Evolutionary conservation across 2,329 filamentous ascomycete genomes (phyloP).

Genomic region (Diaporthe eres): DNA sequence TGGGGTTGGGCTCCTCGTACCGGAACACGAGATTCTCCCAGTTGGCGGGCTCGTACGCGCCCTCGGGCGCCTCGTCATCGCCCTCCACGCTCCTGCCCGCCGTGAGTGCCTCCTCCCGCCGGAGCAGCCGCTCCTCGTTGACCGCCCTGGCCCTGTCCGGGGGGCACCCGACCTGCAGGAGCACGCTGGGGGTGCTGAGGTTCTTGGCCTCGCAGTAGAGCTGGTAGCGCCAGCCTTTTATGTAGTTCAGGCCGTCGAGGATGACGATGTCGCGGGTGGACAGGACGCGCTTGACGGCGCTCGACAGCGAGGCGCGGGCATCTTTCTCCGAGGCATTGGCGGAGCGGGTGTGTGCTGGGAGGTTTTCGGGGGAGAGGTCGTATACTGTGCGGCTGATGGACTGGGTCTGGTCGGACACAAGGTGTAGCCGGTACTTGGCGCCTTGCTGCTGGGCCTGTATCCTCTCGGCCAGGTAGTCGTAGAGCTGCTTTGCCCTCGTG

Average conservation of each 20-base stretch:
- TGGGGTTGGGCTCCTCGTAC: conserved; percentile 89
- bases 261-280: conserved; percentile 82
- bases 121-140: conserved; percentile 71
- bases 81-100: conserved; percentile 47
- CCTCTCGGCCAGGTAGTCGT: conserved; percentile 73
- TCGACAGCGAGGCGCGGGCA: conserved; percentile 81
- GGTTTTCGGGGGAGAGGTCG: conserved; percentile 67
- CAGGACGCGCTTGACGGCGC: conserved; percentile 82
- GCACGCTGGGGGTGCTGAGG: conserved; percentile 79
- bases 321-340: conserved; percentile 86
- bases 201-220: conserved; percentile 89
- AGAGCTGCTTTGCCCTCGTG: conserved; percentile 75
- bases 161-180: conserved; percentile 75
- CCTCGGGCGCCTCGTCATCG: conserved; percentile 52
- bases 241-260: conserved; percentile 86
- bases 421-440: conserved; percentile 75
- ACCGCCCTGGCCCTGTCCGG: conserved; percentile 66
- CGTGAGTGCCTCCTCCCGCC: conserved; percentile 51
- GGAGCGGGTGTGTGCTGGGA: conserved; percentile 74
- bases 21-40: conserved; percentile 86
- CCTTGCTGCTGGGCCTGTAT: conserved; percentile 57
- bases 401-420: conserved; percentile 80
- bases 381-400: conserved; percentile 80
- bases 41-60: conserved; percentile 69
- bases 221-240: conserved; percentile 92